A percentile compares a stretch with the other conserved stretches of the same genome.
phyloP scores from a whole-genome alignment of 495 filamentous ascomycete genomes.

The Sphaerosporella brunnea region DNA sequence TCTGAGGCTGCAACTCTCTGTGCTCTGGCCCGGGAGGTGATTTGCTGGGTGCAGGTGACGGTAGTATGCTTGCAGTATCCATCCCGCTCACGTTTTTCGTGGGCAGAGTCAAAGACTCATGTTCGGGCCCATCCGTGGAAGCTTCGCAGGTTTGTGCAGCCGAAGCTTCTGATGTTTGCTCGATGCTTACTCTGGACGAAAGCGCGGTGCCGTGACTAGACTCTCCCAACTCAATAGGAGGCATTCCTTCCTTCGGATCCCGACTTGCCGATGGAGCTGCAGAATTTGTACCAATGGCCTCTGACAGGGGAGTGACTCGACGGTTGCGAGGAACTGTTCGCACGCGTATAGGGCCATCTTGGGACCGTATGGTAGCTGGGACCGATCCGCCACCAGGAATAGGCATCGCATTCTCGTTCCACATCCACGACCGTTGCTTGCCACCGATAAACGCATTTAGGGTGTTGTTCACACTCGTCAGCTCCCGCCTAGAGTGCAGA shows the following conservation, averaged over 20 bases:
- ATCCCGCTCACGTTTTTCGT: background rate
- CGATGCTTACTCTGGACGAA: too few relatives aligned
- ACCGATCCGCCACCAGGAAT: conserved; percentile 14
- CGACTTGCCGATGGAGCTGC: too few relatives aligned
- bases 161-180: too few relatives aligned
- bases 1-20: background rate
- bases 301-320: background rate
- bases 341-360: background rate
- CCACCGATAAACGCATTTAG: conserved; percentile 47
- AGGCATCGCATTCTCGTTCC: conserved; percentile 10
- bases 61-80: background rate
- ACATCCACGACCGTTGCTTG: conserved; percentile 52
- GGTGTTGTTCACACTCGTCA: conserved; percentile 53
- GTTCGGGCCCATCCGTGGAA: too few relatives aligned
- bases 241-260: too few relatives aligned
- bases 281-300: too few relatives aligned
- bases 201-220: too few relatives aligned
- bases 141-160: too few relatives aligned
- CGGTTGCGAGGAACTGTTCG: background rate
- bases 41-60: conserved; percentile 1
- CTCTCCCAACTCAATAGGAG: too few relatives aligned
- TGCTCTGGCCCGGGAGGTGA: conserved; percentile 1
- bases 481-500: conserved; percentile 29
- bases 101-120: too few relatives aligned
- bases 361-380: conserved; percentile 13